These are phyloP conservation scores for Endothia cerciana DNA, from an alignment of 2,329 filamentous ascomycete species.

Conservation along the genomic window DNA sequence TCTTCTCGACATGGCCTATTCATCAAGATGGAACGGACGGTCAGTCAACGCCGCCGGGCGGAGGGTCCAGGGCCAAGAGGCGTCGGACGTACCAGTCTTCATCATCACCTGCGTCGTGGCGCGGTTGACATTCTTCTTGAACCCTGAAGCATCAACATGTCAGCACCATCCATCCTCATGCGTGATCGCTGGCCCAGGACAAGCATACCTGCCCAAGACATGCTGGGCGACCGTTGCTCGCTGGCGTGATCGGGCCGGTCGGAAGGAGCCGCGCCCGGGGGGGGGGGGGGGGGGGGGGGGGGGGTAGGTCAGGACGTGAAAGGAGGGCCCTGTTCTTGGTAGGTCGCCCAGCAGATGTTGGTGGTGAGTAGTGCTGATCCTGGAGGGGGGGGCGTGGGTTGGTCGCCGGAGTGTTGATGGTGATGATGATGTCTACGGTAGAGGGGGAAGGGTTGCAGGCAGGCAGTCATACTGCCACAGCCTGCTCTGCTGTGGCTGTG, in stretches of 20 bases:
- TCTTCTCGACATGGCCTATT: slow-evolving; percentile 92
- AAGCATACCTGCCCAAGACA: slow-evolving; percentile 52
- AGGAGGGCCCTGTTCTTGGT: not conserved
- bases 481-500: not conserved
- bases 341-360: not conserved
- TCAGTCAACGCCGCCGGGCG: not conserved
- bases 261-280: no score
- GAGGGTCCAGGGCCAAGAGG: not conserved
- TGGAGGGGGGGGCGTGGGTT: not conserved
- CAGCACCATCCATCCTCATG: not conserved
- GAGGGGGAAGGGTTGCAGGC: not conserved
- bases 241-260: slow-evolving; percentile 1
- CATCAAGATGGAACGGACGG: not conserved
- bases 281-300: not conserved
- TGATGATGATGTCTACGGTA: not conserved
- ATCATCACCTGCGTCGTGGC: slow-evolving; percentile 99
- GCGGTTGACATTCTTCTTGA: slow-evolving; percentile 97
- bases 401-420: not conserved
- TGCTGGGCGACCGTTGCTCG: slow-evolving; percentile 37
- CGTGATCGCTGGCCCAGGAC: not conserved
- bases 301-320: not conserved
- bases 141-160: slow-evolving; percentile 53
- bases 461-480: not conserved
- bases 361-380: not conserved
- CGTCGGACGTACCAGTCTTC: slow-evolving; percentile 75